Percentiles rank a stretch among this genome's conserved stretches.
Evolutionary conservation across 345 rosid species (phyloP).

Genomic region (Dimocarpus longan): DNA sequence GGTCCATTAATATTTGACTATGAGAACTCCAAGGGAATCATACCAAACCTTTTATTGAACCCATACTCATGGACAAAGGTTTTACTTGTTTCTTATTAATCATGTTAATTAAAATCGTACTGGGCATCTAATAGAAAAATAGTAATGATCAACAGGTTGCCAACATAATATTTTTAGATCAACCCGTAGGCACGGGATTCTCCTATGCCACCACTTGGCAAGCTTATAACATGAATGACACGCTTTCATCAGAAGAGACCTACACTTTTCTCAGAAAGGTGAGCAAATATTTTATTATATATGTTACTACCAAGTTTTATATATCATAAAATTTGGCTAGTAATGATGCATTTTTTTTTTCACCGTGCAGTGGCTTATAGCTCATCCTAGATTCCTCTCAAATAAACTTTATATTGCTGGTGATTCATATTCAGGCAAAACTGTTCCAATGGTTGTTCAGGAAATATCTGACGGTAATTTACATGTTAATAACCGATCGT

Average conservation of each 20-base stretch:
- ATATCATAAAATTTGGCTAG: no score
- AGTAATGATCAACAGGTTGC: constrained; percentile 26
- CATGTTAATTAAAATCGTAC: neutral
- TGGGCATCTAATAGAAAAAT: neutral
- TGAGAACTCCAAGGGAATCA: constrained; percentile 18
- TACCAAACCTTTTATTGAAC: constrained; percentile 21
- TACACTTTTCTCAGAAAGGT: constrained; percentile 37
- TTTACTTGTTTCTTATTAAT: neutral
- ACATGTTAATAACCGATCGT: neutral
- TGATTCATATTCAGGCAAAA: constrained; percentile 36
- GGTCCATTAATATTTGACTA: constrained; percentile 40
- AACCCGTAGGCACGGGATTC: constrained; percentile 47
- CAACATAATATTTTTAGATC: constrained; percentile 37
- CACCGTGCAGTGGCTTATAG: constrained; percentile 40
- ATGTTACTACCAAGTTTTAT: neutral
- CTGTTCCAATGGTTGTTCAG: constrained; percentile 25
- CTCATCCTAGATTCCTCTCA: constrained; percentile 31
- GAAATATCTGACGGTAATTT: constrained; percentile 28
- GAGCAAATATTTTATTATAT: neutral
- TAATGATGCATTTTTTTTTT: neutral
- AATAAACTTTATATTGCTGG: constrained; percentile 40
- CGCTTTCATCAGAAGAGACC: constrained; percentile 7
- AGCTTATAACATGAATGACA: constrained; percentile 12
- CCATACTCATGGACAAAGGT: constrained; percentile 44
- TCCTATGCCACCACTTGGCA: constrained; percentile 34